Evolutionary conservation across 768 basidiomycete genomes (phyloP).

Genomic region (Gautieria morchelliformis): DNA sequence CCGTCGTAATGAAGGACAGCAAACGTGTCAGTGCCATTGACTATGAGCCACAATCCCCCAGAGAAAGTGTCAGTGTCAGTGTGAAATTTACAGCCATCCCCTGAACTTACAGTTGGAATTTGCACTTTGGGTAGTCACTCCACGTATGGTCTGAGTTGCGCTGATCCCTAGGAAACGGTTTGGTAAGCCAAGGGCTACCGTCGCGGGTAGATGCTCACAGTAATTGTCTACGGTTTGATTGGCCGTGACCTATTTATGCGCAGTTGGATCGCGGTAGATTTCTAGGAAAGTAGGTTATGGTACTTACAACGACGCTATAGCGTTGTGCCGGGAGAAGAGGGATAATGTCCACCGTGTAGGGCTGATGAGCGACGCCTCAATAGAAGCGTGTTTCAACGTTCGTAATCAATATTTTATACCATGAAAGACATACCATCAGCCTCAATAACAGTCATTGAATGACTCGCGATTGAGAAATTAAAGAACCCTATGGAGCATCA

Average conservation of each 20-base stretch:
- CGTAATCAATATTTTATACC: too few species aligned
- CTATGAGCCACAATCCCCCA: slow-evolving; percentile 12
- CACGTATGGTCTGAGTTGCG: slow-evolving; percentile 5
- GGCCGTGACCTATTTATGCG: slow-evolving; percentile 12
- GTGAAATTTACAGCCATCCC: background rate
- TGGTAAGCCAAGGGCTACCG: background rate
- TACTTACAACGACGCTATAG: slow-evolving; percentile 21
- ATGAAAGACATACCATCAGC: slow-evolving; percentile 14
- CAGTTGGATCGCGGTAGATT: background rate
- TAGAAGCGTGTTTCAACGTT: too few species aligned
- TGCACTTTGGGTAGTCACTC: background rate
- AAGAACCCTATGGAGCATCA: slow-evolving; percentile 17
- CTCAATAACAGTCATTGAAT: slow-evolving; percentile 21
- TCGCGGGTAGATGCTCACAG: slow-evolving; percentile 5
- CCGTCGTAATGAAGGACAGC: slow-evolving; percentile 44
- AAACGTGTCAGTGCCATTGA: slow-evolving; percentile 28
- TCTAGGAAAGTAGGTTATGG: background rate
- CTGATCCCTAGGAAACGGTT: slow-evolving; percentile 3
- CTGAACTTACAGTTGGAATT: slow-evolving; percentile 1
- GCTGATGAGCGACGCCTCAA: background rate
- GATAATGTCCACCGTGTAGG: slow-evolving; percentile 1
- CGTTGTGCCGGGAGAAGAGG: slow-evolving; percentile 16
- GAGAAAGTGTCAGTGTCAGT: background rate
- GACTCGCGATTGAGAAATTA: slow-evolving; percentile 30
- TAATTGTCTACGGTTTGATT: slow-evolving; percentile 14